Evolutionary conservation across 2,329 filamentous ascomycete genomes (phyloP).

Genomic region (Botrytis fragariae): DNA sequence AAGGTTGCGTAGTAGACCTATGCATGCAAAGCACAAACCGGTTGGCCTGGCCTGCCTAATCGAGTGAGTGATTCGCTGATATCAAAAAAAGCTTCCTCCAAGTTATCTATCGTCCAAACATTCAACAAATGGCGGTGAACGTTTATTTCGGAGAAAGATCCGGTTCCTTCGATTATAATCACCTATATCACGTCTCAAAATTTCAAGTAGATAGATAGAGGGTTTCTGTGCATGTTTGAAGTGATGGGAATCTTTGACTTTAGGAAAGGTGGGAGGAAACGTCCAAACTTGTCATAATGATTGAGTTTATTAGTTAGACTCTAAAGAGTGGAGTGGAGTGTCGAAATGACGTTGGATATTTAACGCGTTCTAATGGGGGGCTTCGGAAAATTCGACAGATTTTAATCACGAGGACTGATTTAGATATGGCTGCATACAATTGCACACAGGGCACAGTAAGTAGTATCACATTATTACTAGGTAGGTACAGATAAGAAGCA

Average conservation of each 20-base stretch:
- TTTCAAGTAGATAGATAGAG: neutral
- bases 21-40: neutral
- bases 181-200: neutral
- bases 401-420: conserved; percentile 15
- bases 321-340: conserved; percentile 9
- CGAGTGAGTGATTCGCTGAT: conserved; percentile 4
- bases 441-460: conserved; percentile 1
- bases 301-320: neutral
- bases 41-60: neutral
- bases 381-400: neutral
- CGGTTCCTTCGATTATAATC: neutral
- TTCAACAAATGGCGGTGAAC: neutral
- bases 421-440: conserved; percentile 11
- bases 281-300: neutral
- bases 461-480: neutral
- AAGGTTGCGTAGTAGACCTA: neutral
- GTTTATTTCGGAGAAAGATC: neutral
- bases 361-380: neutral
- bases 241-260: conserved; percentile 5
- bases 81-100: neutral
- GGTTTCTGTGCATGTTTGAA: conserved; percentile 1
- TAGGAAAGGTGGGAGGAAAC: neutral
- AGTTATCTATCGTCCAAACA: neutral
- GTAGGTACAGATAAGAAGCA: conserved; percentile 8
- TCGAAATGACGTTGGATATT: conserved; percentile 5